Conservation (phyloP, 2,329 filamentous ascomycete genomes). For the Colletotrichum cuscutae region DNA sequence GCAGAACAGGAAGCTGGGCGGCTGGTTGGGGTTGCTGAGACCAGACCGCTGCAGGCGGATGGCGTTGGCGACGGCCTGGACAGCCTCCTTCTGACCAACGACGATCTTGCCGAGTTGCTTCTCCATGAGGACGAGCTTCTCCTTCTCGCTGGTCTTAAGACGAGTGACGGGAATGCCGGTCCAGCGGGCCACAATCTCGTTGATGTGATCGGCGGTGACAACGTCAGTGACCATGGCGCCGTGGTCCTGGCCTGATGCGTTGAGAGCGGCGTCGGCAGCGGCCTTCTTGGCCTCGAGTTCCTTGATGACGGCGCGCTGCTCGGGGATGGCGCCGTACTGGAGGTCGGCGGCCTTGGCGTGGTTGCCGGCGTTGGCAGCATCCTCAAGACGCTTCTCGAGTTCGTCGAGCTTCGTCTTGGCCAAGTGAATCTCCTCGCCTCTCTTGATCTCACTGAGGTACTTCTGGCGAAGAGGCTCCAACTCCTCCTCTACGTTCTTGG, state of each 20-base stretch:
- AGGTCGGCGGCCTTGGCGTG: slow-evolving; percentile 90
- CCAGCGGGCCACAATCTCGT: slow-evolving; percentile 96
- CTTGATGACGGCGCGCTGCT: slow-evolving; percentile 84
- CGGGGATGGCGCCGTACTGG: slow-evolving; percentile 96
- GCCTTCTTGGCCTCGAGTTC: slow-evolving; percentile 84
- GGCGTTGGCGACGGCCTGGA: slow-evolving; percentile 91
- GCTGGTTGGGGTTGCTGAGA: slow-evolving; percentile 94
- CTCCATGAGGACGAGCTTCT: slow-evolving; percentile 99
- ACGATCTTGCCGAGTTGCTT: slow-evolving; percentile 84
- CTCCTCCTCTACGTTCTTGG: slow-evolving; percentile 94
- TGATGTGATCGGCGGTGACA: slow-evolving; percentile 97
- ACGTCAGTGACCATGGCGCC: slow-evolving; percentile 88
- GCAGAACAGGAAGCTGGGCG: slow-evolving; percentile 98
- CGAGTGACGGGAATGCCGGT: slow-evolving; percentile 98
- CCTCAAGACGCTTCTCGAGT: slow-evolving; percentile 90
- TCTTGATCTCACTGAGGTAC: slow-evolving; percentile 92
- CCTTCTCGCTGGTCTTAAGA: slow-evolving; percentile 94
- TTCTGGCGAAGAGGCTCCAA: slow-evolving; percentile 91
- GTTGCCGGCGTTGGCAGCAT: slow-evolving; percentile 89
- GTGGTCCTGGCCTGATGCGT: slow-evolving; percentile 63
- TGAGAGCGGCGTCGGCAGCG: slow-evolving; percentile 78
- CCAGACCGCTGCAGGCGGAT: slow-evolving; percentile 96
- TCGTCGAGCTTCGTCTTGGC: slow-evolving; percentile 95
- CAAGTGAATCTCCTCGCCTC: slow-evolving; percentile 91
- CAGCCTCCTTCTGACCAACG: slow-evolving; percentile 93